A percentile compares a stretch with the other conserved stretches of the same genome.
phyloP scores from a whole-genome alignment of 257 asterid species.

The Sherardia arvensis region DNA sequence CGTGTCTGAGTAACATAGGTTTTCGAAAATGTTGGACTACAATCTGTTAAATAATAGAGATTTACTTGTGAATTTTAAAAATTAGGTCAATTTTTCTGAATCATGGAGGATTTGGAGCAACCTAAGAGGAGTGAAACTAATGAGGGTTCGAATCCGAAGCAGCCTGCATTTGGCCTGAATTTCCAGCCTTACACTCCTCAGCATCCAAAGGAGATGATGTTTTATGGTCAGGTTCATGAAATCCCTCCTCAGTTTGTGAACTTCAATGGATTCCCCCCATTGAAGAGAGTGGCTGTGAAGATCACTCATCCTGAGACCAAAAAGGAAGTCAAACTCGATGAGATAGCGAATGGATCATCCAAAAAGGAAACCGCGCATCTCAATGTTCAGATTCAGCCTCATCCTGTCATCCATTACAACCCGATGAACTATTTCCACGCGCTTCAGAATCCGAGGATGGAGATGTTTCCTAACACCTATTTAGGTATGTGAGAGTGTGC shows the following conservation, averaged over 20 bases:
- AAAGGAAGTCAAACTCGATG: constrained; percentile 24
- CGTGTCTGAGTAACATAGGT: no score
- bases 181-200: constrained; percentile 16
- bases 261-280: constrained; percentile 11
- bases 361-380: constrained; percentile 9
- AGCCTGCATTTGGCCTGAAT: constrained; percentile 13
- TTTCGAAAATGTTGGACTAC: no score
- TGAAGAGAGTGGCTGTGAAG: constrained; percentile 18
- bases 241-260: constrained; percentile 17
- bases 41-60: not conserved
- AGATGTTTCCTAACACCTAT: constrained; percentile 10
- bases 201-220: constrained; percentile 14
- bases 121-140: constrained; percentile 4
- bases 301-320: constrained; percentile 30
- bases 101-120: constrained; percentile 10
- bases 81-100: no score
- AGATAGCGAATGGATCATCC: constrained; percentile 7
- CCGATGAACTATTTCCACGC: constrained; percentile 10
- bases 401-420: constrained; percentile 9
- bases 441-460: constrained; percentile 3
- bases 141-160: constrained; percentile 1
- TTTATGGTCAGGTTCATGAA: constrained; percentile 14
- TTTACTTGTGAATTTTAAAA: no score
- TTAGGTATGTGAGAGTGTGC: constrained; percentile 15
- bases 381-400: constrained; percentile 13